Percentiles rank a stretch among this genome's conserved stretches.
Conservation (phyloP, 345 rosid genomes). For the Pistacia integerrima region DNA sequence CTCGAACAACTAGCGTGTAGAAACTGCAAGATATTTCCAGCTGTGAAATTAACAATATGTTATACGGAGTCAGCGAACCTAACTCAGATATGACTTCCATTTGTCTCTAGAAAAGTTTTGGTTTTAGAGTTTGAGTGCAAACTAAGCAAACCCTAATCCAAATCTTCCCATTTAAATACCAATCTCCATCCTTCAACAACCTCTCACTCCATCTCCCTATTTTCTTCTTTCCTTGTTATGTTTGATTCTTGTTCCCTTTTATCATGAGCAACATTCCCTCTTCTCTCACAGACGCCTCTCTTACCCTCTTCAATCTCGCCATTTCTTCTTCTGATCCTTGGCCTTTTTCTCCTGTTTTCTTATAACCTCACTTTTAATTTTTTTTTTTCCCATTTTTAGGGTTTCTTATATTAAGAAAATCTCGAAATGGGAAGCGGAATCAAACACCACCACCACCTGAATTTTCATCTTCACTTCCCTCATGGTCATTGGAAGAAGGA, state of each 20-base stretch:
- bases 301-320: conserved; percentile 66
- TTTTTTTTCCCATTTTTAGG: not conserved
- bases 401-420: not conserved
- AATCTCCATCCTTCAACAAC: not conserved
- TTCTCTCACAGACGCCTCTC: conserved; percentile 71
- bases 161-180: conserved; percentile 16
- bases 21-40: too few relatives aligned
- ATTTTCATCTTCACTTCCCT: conserved; percentile 55
- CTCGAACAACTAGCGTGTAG: too few relatives aligned
- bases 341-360: conserved; percentile 64
- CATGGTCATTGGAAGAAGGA: conserved; percentile 25
- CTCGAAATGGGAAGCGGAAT: conserved; percentile 39
- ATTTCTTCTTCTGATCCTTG: conserved; percentile 89
- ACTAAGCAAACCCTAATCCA: conserved; percentile 15
- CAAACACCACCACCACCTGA: conserved; percentile 30
- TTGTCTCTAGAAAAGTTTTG: not conserved
- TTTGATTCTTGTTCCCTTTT: conserved; percentile 23
- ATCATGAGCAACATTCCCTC: conserved; percentile 89
- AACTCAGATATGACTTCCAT: not conserved
- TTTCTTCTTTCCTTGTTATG: not conserved
- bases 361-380: conserved; percentile 19
- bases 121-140: conserved; percentile 13
- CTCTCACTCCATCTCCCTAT: conserved; percentile 7
- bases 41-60: too few relatives aligned
- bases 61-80: not conserved